These are phyloP conservation scores for Torulaspora quercuum DNA, from an alignment of 805 yeast genomes.

Conservation along the genomic window DNA sequence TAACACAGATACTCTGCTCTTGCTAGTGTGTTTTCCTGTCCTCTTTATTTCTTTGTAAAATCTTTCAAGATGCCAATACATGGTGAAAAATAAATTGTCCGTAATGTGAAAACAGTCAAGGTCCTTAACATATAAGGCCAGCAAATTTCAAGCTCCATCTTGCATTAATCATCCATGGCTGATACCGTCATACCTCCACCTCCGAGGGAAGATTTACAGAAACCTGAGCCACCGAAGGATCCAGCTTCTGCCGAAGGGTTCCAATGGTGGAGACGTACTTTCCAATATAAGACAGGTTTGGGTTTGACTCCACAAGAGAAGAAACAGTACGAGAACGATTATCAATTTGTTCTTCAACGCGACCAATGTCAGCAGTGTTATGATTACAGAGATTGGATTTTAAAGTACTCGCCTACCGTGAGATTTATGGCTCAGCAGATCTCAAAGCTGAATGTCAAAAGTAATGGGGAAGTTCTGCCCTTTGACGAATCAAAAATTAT, in stretches of 20 bases:
- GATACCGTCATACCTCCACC: constrained; percentile 13
- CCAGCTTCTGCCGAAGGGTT: constrained; percentile 44
- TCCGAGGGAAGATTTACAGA: constrained; percentile 18
- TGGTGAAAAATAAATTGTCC: no score
- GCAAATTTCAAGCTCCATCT: no score
- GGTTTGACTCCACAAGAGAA: constrained; percentile 55
- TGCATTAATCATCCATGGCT: no score
- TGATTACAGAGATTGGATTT: constrained; percentile 74
- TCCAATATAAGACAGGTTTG: constrained; percentile 67
- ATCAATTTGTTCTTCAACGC: constrained; percentile 42
- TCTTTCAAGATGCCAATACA: no score
- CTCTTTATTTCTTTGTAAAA: no score
- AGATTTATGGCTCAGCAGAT: constrained; percentile 84
- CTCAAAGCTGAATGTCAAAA: constrained; percentile 45
- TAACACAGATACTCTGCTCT: no score
- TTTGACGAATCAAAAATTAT: constrained; percentile 42
- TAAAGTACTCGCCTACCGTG: constrained; percentile 78
- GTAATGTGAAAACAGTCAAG: no score
- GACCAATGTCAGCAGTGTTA: constrained; percentile 66
- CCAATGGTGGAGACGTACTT: constrained; percentile 77
- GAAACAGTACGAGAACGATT: constrained; percentile 55
- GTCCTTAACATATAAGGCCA: no score
- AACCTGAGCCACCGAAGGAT: constrained; percentile 21
- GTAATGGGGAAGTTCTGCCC: constrained; percentile 12
- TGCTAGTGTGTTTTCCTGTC: no score